Evolutionary conservation across 2,329 filamentous ascomycete genomes (phyloP), one percentile per base, ranked within the genome.

Genomic region (Coniochaeta sp.): DNA sequence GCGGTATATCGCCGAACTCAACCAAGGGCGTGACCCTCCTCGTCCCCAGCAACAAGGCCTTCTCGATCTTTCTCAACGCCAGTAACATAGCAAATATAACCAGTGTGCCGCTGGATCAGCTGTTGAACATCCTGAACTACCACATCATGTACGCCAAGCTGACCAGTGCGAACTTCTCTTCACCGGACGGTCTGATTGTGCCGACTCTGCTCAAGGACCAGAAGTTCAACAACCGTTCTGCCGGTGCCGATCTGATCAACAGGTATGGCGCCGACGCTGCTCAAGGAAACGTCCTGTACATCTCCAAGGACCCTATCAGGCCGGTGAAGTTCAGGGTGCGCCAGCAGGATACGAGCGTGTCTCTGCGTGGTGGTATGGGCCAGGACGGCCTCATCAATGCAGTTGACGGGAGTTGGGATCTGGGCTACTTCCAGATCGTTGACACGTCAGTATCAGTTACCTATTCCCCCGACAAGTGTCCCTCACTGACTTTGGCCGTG

Each of bases 381-480:
- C 52, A 62, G 54, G 58, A 28, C 7, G 57, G 56, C 3, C 30
- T 47, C 54, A 26, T 66, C 19, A 61, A 55, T 1, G 26, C 59
- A 8, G 58, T 67, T 16, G 62, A 68, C 34, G 63, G 60, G 0
- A 10, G 24, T 22, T 67, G 66, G 66, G 59, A 63, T 10, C 58
- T 63, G 6, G 66, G 66, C 24, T 62, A 56, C 5, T 63, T 65
- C 58, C 66, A 68, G 40, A 59, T 65, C 50, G 60, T 68, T 17
- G 61, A 67, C 50, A 62, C 50, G 64, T 67, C 32, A 61, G 65
- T 17, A 40, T 17, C 16, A 4, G 16, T 38, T 14, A 1, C n/a
- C 32, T 22, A 55, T 36, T 5, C 24, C n/a, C 34, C 14, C 34
- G 12, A 36, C 4, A 17, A 2, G 17, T 40, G 26, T 14, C n/a